Base-by-base conservation (phyloP, 2,329 filamentous ascomycete genomes). In the Atkinsonella hypoxylon region DNA sequence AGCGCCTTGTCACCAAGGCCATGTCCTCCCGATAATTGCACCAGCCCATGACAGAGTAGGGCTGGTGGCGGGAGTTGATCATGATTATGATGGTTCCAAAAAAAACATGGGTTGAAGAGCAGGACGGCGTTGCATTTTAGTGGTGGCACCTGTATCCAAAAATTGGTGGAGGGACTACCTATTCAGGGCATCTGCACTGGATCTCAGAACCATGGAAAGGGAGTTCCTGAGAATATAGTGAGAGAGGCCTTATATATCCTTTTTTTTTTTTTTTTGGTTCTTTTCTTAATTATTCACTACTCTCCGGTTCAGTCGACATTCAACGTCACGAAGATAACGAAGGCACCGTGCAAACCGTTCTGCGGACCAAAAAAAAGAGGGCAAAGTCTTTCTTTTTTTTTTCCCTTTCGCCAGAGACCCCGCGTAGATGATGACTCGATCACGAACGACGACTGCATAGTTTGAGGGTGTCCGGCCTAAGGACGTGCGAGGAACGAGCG, bases 1-100 rank as follows among this genome's bases (percentile, higher is more conserved):
- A 97, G 89, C 82, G 93, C 67, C 82, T 95, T 62, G 90, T 98
- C 64, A 98, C 93, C 74, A 98, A 97, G 86, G 90, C 87, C 64
- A 95, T 95, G 88, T 83, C 88, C 58, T 90, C 88, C 67, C 84
- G 88, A 73, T 95, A 90, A 82, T 67, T 61, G 46, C 42, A 41
- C 36, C 20, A 12, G 10, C 7, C 45, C 30, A 31, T 12, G 3
- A 2, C 2, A 18, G 6, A 18, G 55, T 17, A 13, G 17, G 17
- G 43, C 11, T 13, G 17, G 17, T 17, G 13, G 44, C 10, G 45
- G 36, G 46, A 42, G 38, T 39, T 51, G 31, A 38, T 46, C 20
- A 43, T 48, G 30, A 47, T 26, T 15, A 36, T 26, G 30, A 43
- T n/a, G 45, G 47, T 47, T 45, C n/a, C 30, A 44, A 48, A 51